Evolutionary conservation across 352 stramenopile species (phyloP), one percentile per base, ranked within the genome.

Genomic region (Blastocystis sp.): DNA sequence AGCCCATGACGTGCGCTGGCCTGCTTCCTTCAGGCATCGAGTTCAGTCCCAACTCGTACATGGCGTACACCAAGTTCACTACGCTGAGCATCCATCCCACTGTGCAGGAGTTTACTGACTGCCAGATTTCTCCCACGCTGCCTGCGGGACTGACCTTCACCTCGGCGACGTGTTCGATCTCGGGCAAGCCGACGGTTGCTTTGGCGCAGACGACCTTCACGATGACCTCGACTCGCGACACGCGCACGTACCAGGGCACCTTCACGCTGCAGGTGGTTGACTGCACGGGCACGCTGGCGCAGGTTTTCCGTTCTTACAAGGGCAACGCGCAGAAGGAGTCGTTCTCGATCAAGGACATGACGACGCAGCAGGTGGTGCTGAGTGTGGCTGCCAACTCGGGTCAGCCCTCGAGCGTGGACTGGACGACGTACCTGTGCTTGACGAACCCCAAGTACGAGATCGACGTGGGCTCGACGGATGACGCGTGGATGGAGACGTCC

Each of bases 1-100:
- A 81, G n/a, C 71, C 45, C 33, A 41, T 81, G 37, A 51, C 66
- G 6, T 81, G 71, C 39, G 66, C 37, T 66, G 71, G 63, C 0
- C 50, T 37, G 2, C 4, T 81, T 0, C 55, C 31, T 12, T 2
- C 37, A 59, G 6, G 1, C n/a, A 81, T 81, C 37, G 24, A 63
- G 26, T 81, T 67, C 60, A 2, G 13, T 0, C 50, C 24, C 4
- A 2, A 3, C 16, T 29, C 6, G n/a, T 81, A 81, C n/a, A 33
- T 29, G 29, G n/a, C 41, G 9, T 81, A 66, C 24, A 51, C 71
- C 71, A 50, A 33, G 31, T 81, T 66, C 66, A 51, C 63, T 35
- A 24, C 0, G 16, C 45, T 65, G 9, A 29, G 39, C 29, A 81
- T 81, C 60, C 9, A n/a, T 51, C 71, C 71, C 1, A 21, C 50